Evolutionary conservation across 495 filamentous ascomycete genomes (phyloP).

Genomic region (Xylaria telfairii): DNA sequence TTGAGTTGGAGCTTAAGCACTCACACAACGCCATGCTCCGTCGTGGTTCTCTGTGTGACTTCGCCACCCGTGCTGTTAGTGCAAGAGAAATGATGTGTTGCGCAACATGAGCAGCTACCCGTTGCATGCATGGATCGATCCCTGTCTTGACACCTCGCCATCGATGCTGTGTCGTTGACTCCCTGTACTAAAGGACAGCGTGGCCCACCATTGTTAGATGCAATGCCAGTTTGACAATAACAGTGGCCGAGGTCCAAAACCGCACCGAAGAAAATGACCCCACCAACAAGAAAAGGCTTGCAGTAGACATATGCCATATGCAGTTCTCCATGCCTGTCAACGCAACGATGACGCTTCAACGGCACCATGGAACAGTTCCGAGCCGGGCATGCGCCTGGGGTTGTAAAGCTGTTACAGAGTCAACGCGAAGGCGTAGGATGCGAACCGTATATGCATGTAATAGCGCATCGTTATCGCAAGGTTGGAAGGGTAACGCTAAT

Average conservation of each 20-base stretch:
- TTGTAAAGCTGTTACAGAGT: background rate
- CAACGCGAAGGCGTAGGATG: background rate
- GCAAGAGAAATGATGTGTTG: conserved; percentile 22
- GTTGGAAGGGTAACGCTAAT: background rate
- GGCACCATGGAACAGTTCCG: background rate
- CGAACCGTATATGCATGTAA: background rate
- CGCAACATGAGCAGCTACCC: conserved; percentile 21
- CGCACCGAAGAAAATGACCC: conserved; percentile 3
- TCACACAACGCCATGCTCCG: background rate
- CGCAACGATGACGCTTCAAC: background rate
- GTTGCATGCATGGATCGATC: conserved; percentile 17
- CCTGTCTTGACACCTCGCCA: conserved; percentile 14
- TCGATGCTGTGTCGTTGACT: conserved; percentile 15
- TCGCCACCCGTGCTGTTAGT: conserved; percentile 19
- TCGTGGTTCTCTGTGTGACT: conserved; percentile 18
- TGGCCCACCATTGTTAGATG: conserved; percentile 18
- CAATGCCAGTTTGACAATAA: conserved; percentile 15
- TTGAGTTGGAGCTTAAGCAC: conserved; percentile 14
- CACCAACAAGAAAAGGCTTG: background rate
- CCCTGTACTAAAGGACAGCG: conserved; percentile 19
- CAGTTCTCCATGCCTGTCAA: conserved; percentile 18
- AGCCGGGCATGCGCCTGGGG: background rate
- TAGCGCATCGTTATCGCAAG: background rate
- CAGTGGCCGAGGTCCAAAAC: conserved; percentile 16
- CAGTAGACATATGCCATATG: conserved; percentile 20